Percentiles rank a stretch among this genome's conserved stretches.
Conservation (phyloP, 371 early-diverging fungal genomes). For the Mucor saturninus region DNA sequence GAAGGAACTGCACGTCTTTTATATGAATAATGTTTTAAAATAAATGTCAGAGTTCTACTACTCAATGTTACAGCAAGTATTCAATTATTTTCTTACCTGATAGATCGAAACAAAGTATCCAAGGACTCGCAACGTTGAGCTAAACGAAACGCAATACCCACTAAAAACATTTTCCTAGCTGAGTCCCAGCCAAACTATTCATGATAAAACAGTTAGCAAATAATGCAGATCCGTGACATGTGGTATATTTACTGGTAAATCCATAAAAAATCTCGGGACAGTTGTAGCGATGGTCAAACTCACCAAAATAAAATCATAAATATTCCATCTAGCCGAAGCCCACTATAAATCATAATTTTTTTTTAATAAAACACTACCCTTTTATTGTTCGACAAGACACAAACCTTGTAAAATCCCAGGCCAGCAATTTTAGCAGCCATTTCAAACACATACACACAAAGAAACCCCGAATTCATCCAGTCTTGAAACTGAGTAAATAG, state of each 20-base stretch:
- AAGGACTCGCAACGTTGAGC: constrained; percentile 56
- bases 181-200: constrained; percentile 17
- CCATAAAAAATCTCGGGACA: constrained; percentile 30
- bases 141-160: constrained; percentile 55
- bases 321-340: constrained; percentile 52
- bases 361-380: neutral
- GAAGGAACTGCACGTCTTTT: constrained; percentile 51
- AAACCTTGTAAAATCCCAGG: constrained; percentile 51
- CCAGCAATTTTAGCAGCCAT: constrained; percentile 49
- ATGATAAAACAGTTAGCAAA: too few relatives aligned
- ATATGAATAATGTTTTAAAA: neutral
- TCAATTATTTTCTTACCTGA: constrained; percentile 35
- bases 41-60: neutral
- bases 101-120: constrained; percentile 51
- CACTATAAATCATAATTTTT: constrained; percentile 29
- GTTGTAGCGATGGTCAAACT: constrained; percentile 32
- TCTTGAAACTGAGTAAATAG: constrained; percentile 40
- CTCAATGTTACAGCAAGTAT: too few relatives aligned
- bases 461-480: constrained; percentile 32
- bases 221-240: neutral
- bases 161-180: constrained; percentile 33
- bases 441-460: constrained; percentile 49
- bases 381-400: neutral
- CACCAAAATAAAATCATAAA: constrained; percentile 49
- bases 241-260: constrained; percentile 28